Base-by-base conservation (phyloP, 495 filamentous ascomycete genomes). In the Aspergillus avenaceus region DNA sequence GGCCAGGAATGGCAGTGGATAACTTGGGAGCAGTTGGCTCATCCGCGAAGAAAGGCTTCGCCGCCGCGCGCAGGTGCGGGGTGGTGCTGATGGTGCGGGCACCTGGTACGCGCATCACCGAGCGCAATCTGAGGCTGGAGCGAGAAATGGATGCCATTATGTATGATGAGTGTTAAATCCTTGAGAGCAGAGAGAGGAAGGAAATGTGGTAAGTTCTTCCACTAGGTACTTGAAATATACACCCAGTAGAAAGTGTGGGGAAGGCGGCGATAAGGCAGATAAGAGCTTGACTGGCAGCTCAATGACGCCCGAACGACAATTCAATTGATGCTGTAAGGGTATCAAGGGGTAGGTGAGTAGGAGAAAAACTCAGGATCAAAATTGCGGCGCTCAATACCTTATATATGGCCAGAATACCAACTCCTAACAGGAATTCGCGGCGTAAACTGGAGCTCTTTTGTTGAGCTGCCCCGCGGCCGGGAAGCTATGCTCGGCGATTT, bases 1-100 rank as follows among this genome's bases (percentile, higher is more conserved):
- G 90, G 2, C 92, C 93, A 12, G 92, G 92, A 56, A 97, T 91
- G 27, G 80, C 71, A 6, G 87, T 95, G 65, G 80, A 81, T 52
- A 97, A 67, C 9, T 70, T 74, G 25, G 92, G 92, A 19, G 75
- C 81, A 31, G 74, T 50, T n/a, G 91, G 90, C 78, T 97, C 92
- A 59, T 84, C 70, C 53, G 79, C 66, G 67, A 86, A 84, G 74
- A 78, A 88, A 21, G 79, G 69, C 60, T 75, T 70, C 53, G 72
- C 71, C n/a, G 72, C 63, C 4, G 70, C 66, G 18, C 63, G 65
- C 43, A 71, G 70, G 34, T 58, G 56, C 22, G 70, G 64, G 26
- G 71, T 70, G 37, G 73, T 74, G 25, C 67, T 69, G 47, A 75
- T 62, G 54, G 66, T 56, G 41, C 71, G 72, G 42, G 56, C 60